These are phyloP conservation scores for Fragilaria radians DNA, from an alignment of 108 stramenopile genomes.

Conservation along the genomic window DNA sequence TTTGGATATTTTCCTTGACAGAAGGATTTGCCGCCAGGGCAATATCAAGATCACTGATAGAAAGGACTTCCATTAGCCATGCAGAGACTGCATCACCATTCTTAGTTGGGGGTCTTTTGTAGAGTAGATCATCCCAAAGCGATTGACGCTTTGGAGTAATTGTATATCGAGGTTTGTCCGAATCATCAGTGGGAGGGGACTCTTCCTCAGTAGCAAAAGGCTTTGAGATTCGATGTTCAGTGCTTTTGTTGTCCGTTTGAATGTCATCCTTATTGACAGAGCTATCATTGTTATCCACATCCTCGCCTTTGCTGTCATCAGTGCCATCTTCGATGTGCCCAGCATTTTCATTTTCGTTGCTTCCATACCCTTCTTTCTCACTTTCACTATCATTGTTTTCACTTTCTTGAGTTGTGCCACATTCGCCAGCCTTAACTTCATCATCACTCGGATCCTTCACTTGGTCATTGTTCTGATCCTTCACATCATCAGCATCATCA, in stretches of 20 bases:
- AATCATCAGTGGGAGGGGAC: not conserved
- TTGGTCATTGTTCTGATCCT: too few species aligned
- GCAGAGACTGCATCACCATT: slow-evolving; percentile 32
- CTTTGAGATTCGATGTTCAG: not conserved
- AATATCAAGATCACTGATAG: slow-evolving; percentile 36
- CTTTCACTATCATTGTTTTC: too few species aligned
- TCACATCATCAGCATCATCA: too few species aligned
- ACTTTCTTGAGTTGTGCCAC: too few species aligned
- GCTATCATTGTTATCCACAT: slow-evolving; percentile 2
- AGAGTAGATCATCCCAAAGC: slow-evolving; percentile 32
- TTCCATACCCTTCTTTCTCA: too few species aligned
- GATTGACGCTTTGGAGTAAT: slow-evolving; percentile 15
- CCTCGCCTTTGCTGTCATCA: slow-evolving; percentile 1
- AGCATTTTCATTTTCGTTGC: not conserved
- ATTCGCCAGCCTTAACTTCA: too few species aligned
- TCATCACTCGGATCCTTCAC: too few species aligned
- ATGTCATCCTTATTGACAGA: too few species aligned
- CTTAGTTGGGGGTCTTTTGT: slow-evolving; percentile 38
- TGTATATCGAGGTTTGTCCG: not conserved
- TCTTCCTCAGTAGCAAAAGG: not conserved
- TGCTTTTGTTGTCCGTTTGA: not conserved
- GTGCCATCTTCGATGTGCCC: not conserved
- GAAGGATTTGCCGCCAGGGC: slow-evolving; percentile 6
- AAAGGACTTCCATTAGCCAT: slow-evolving; percentile 44
- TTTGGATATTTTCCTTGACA: too few species aligned